Base-by-base conservation (phyloP, 1,139 yeast genomes). In the Geotrichum fermentans region DNA sequence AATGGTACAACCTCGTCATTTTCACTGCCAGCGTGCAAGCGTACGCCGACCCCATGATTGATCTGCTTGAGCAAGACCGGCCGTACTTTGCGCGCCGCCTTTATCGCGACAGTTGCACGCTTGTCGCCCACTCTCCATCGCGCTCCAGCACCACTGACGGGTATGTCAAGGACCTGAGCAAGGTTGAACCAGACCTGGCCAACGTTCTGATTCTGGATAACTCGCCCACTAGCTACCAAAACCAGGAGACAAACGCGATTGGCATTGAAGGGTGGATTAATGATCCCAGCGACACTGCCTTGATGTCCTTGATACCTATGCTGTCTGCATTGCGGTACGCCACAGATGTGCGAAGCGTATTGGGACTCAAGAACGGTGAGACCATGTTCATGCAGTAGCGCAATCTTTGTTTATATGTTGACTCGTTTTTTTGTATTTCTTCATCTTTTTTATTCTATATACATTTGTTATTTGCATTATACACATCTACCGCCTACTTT, bases 181-280 rank as follows among this genome's bases (percentile, higher is more conserved):
- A 75, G 2, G 69, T 77, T 18, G 73, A 68, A 37, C 55, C 63
- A 40, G 90, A 85, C 56, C 73, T 88, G 51, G 78, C 83, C 52
- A 83, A 82, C 59, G 80, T 88, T 30, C 72, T 90, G 52, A 84
- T 92, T 41, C 75, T 92, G 49, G 98, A 92, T 68, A 92, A 92
- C 68, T 88, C 96, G 6, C 97, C 97, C 1, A 75, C 88, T 10
- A 83, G 95, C 61, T 92, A 87, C 65, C 83, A 89, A 11, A 69
- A 80, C 63, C 92, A 92, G 63, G 87, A 82, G 55, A 81, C 82
- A 58, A 92, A 92, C 63, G 98, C 96, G 0, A 82, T 92, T 33
- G 82, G 84, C 70, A 88, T 92, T 18, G 97, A 90, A 67, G 97
- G 98, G 40, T 92, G 98, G 98, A 88, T 92, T 55, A 88, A 87